Conservation (phyloP, 108 stramenopile species). For the Hondaea fermentalgiana region DNA sequence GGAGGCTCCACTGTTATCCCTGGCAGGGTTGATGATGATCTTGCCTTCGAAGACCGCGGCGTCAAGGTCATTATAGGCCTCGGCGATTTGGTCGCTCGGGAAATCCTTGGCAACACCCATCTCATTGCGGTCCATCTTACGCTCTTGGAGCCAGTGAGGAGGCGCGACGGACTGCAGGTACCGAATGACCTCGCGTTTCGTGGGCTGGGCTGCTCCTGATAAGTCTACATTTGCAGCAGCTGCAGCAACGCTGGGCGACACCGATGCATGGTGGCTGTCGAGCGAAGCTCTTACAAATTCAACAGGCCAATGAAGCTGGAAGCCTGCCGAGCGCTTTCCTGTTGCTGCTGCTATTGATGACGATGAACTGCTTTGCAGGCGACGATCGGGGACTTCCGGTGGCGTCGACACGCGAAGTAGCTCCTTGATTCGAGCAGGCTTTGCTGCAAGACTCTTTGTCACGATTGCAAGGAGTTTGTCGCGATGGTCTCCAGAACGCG, state of each 20-base stretch:
- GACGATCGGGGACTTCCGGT: too few species aligned
- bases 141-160: not conserved
- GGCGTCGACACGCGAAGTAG: too few species aligned
- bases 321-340: too few species aligned
- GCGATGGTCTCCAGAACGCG: too few species aligned
- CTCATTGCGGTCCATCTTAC: not conserved
- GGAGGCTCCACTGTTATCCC: too few species aligned
- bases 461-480: too few species aligned
- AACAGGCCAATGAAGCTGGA: not conserved
- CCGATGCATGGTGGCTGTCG: not conserved
- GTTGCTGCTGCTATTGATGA: too few species aligned
- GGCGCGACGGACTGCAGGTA: not conserved
- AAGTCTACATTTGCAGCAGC: not conserved
- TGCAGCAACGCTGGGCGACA: not conserved
- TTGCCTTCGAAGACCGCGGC: not conserved
- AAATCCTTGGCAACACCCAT: not conserved
- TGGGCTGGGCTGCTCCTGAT: not conserved
- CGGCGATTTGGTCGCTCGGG: not conserved
- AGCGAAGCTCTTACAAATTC: not conserved
- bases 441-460: too few species aligned
- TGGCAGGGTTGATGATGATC: not conserved
- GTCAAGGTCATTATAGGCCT: not conserved
- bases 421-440: too few species aligned
- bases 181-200: not conserved
- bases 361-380: too few species aligned